Conservation (phyloP, 2,329 filamentous ascomycete genomes). For the Rhytidhysteron rufulum region DNA sequence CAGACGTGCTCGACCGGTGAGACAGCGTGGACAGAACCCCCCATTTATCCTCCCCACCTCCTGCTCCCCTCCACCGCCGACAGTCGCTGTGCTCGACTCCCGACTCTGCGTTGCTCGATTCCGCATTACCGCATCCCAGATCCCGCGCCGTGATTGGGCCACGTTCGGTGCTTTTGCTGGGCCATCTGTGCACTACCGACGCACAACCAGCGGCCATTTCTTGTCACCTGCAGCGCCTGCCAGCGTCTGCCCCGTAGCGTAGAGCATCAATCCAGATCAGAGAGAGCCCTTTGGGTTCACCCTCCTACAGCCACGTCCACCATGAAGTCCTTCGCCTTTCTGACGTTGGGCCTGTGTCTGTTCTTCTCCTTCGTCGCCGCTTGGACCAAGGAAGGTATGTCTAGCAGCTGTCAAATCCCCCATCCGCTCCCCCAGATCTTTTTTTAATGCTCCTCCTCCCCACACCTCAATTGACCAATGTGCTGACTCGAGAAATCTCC, state of each 20-base stretch:
- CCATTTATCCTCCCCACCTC: neutral
- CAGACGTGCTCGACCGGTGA: neutral
- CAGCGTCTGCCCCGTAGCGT: no score
- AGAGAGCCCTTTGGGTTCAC: neutral
- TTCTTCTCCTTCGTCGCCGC: conserved; percentile 65
- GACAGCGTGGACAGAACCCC: neutral
- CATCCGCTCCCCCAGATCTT: conserved; percentile 5
- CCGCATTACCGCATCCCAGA: conserved; percentile 1
- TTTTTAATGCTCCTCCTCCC: conserved; percentile 6
- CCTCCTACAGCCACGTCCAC: conserved; percentile 29
- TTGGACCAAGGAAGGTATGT: conserved; percentile 81
- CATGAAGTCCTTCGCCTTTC: conserved; percentile 66
- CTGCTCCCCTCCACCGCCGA: no score
- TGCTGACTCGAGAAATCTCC: conserved; percentile 16
- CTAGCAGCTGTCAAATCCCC: no score
- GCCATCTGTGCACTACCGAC: conserved; percentile 17
- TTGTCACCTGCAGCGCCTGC: conserved; percentile 18
- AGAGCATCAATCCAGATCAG: no score
- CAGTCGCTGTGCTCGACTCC: no score
- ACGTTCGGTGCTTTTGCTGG: conserved; percentile 19
- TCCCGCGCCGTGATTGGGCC: conserved; percentile 17
- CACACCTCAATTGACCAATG: conserved; percentile 10
- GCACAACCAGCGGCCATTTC: conserved; percentile 28
- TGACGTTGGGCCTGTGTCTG: conserved; percentile 66
- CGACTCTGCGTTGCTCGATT: no score